Evolutionary conservation across 345 rosid genomes (phyloP).

Genomic region (Trapa bicornis): DNA sequence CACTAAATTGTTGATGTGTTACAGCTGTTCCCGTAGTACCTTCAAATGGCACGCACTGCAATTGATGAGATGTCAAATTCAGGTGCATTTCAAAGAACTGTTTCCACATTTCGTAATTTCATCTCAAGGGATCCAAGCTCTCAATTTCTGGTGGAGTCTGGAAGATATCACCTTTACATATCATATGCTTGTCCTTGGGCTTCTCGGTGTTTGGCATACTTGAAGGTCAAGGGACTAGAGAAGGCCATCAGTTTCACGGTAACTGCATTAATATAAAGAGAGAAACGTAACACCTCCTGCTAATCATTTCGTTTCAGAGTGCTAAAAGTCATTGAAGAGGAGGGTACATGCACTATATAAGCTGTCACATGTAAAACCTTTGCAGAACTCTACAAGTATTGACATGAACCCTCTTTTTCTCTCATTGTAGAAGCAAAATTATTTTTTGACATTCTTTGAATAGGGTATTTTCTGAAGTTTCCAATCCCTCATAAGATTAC

Average conservation of each 20-base stretch:
- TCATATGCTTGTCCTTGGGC: constrained; percentile 99
- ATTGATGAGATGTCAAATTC: constrained; percentile 61
- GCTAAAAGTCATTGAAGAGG: constrained; percentile 1
- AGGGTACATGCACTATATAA: background rate
- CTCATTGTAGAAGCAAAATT: background rate
- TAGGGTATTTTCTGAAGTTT: background rate
- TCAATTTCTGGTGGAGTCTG: constrained; percentile 64
- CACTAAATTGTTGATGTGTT: background rate
- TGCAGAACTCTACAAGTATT: background rate
- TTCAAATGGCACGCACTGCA: constrained; percentile 65
- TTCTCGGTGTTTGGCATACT: constrained; percentile 66
- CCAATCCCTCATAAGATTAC: background rate
- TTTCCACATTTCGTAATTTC: constrained; percentile 70
- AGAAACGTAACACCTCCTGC: background rate
- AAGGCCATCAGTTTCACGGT: constrained; percentile 70
- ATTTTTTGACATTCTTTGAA: background rate
- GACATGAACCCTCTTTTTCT: background rate
- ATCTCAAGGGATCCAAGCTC: constrained; percentile 49
- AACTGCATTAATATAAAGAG: background rate
- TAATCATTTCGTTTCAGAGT: background rate
- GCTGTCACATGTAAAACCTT: background rate
- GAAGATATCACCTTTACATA: constrained; percentile 86
- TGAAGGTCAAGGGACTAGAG: constrained; percentile 80
- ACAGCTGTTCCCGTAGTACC: constrained; percentile 2
- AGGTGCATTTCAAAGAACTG: constrained; percentile 66